Base-by-base conservation (phyloP, 352 stramenopile genomes). In the Globisporangium alternatum region DNA sequence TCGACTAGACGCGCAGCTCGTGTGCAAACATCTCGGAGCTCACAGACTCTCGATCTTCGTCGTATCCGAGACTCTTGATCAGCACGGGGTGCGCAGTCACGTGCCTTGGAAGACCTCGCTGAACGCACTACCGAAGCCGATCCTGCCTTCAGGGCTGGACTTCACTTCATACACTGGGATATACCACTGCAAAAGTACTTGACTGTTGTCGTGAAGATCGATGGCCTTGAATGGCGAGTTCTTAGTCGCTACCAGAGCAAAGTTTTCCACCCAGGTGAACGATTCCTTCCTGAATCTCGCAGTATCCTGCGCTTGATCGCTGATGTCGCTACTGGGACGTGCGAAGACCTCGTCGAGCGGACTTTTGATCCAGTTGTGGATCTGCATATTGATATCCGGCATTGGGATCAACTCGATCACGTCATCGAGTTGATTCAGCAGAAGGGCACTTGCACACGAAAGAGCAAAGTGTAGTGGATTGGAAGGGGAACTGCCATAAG, bases 1-100 rank as follows among this genome's bases (percentile, higher is more conserved):
- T 22, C 33, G 41, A 59, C 47, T 48, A 65, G 5, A 65, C 31
- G 5, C 19, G 56, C 17, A 63, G 44, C 33, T 63, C 43, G 56
- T 56, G 56, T 3, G 44, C 10, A 22, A 63, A 63, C 15, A 63
- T 5, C 5, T 41, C 44, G 0, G 15, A 5, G 13, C 8, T 47
- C 9, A 41, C 19, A 0, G 10, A 2, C 1, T 54, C 15, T 2
- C 0, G 5, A 45, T 56, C 59, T 37, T 58, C 48, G 41, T 59
- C 35, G 21, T 65, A 52, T 10, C 35, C 33, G 12, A 52, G 21
- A 8, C 19, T 19, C 49, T 65, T 65, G 60, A 65, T 28, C 3
- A 39, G 31, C 15, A 59, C 48, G 0, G 22, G 1, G 21, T 59
- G 12, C 37, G 17, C 0, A 65, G 15, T 22, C 48, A 65, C 19